phyloP scores from a whole-genome alignment of 192 early-diverging fungal species.

The Pecoramyces ruminantium region DNA sequence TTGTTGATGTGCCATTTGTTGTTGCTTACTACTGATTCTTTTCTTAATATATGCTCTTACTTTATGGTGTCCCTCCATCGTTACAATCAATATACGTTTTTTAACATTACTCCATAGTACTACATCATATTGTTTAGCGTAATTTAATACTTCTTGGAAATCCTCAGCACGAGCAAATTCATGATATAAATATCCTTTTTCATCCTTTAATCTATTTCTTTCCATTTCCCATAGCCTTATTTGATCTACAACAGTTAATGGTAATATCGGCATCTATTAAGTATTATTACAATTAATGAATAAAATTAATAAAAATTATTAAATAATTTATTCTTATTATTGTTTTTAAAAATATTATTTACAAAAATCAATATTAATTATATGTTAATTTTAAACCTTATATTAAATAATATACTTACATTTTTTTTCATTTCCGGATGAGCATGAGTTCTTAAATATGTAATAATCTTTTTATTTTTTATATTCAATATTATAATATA shows the following conservation, averaged over 20 bases:
- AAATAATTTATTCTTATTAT: too few relatives aligned
- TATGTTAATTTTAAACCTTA: too few relatives aligned
- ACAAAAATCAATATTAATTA: too few relatives aligned
- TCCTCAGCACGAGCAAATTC: conserved; percentile 53
- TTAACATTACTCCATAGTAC: conserved; percentile 61
- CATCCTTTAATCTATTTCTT: conserved; percentile 45
- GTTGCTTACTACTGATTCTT: neutral
- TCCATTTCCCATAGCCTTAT: conserved; percentile 94
- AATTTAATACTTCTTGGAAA: conserved; percentile 55
- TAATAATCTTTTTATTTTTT: conserved; percentile 49
- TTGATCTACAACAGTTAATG: conserved; percentile 85
- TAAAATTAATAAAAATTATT: too few relatives aligned
- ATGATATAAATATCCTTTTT: conserved; percentile 47
- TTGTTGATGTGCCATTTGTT: neutral
- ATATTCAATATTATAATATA: neutral
- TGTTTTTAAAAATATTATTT: too few relatives aligned
- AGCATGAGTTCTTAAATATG: conserved; percentile 72
- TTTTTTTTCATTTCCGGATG: conserved; percentile 80
- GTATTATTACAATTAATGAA: too few relatives aligned
- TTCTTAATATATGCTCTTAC: conserved; percentile 32
- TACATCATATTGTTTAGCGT: conserved; percentile 56
- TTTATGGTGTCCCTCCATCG: conserved; percentile 49
- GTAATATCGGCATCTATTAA: conserved; percentile 51
- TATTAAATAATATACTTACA: too few relatives aligned
- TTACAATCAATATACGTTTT: conserved; percentile 53